Evolutionary conservation across 225 moss, liverwort and hornwort species (phyloP).

Genomic region (Asterella californica): DNA sequence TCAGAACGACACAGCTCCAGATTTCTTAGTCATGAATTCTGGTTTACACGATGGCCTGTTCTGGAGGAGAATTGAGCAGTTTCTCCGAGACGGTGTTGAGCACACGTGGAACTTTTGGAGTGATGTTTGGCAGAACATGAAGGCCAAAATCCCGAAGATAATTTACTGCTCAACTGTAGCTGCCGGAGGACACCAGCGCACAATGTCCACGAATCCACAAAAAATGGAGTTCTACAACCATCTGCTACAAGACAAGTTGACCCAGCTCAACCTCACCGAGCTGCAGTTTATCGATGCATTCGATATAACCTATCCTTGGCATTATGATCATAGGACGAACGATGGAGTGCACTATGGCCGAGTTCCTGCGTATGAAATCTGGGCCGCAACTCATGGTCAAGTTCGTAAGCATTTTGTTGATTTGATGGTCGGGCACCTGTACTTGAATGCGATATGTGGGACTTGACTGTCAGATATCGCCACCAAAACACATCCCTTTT

Average conservation of each 20-base stretch:
- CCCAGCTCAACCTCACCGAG: constrained; percentile 17
- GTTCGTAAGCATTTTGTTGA: constrained; percentile 26
- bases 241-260: constrained; percentile 37
- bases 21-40: constrained; percentile 49
- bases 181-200: constrained; percentile 34
- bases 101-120: constrained; percentile 38
- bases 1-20: constrained; percentile 26
- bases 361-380: not conserved
- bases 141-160: constrained; percentile 29
- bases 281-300: constrained; percentile 48
- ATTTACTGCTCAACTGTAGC: constrained; percentile 44
- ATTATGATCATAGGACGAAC: constrained; percentile 28
- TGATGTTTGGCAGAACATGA: constrained; percentile 25
- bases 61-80: constrained; percentile 24
- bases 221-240: constrained; percentile 51
- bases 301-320: constrained; percentile 53
- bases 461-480: not conserved
- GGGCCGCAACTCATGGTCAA: not conserved
- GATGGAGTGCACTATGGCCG: constrained; percentile 34
- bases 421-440: constrained; percentile 25
- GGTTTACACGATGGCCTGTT: constrained; percentile 46
- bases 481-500: not conserved
- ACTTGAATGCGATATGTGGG: constrained; percentile 22
- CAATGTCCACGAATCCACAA: constrained; percentile 35
- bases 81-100: constrained; percentile 29